Percentiles rank a stretch among this genome's conserved stretches.
These are phyloP conservation scores for Ceratocystis destructans DNA, from an alignment of 2,329 filamentous ascomycete genomes.

Conservation along the genomic window DNA sequence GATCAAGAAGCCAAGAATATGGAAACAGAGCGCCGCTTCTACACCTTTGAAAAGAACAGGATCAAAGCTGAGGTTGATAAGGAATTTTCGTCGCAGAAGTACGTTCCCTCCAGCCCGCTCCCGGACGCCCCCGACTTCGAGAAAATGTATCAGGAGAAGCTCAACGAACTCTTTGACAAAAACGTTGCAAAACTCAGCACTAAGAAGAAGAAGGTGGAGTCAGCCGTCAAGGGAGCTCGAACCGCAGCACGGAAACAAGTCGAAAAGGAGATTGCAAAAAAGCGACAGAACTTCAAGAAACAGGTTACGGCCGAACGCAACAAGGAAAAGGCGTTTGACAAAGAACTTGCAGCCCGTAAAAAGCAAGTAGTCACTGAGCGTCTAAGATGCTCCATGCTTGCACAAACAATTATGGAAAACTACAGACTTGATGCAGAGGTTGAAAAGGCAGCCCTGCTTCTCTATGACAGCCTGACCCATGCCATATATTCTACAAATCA, in stretches of 20 bases:
- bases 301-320: background rate
- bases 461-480: background rate
- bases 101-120: background rate
- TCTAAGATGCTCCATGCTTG: background rate
- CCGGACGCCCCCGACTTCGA: background rate
- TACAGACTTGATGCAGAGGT: constrained; percentile 24
- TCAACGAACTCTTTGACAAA: background rate
- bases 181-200: background rate
- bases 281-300: background rate
- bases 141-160: background rate
- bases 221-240: background rate
- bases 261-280: background rate
- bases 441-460: constrained; percentile 30
- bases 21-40: background rate
- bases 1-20: background rate
- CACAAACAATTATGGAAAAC: constrained; percentile 12
- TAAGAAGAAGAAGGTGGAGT: background rate
- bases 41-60: constrained; percentile 1
- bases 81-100: background rate
- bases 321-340: background rate
- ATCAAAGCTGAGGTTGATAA: constrained; percentile 2
- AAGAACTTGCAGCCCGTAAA: background rate
- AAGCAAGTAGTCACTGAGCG: background rate
- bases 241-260: background rate
- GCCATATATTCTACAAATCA: constrained; percentile 28